These are phyloP conservation scores for Solanum aculeatissimum DNA, from an alignment of 305 asterid genomes.

Conservation along the genomic window DNA sequence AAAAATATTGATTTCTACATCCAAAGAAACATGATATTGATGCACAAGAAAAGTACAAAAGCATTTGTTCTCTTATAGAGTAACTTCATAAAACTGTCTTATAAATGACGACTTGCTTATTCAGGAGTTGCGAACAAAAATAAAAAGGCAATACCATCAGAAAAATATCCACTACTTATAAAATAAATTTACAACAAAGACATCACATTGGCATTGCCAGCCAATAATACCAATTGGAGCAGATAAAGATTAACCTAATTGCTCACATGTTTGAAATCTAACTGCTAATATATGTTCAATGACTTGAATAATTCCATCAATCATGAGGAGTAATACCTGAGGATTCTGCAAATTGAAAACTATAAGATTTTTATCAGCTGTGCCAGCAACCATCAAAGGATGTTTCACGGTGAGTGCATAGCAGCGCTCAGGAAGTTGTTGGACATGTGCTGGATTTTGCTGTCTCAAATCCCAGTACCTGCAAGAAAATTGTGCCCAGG, in stretches of 20 bases:
- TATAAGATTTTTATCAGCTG: constrained; percentile 74
- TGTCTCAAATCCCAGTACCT: constrained; percentile 98
- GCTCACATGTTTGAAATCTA: not conserved
- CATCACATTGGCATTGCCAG: not conserved
- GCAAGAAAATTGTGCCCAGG: constrained; percentile 3
- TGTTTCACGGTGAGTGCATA: constrained; percentile 80
- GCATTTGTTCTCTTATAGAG: not conserved
- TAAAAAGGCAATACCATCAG: not conserved
- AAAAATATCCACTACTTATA: not conserved
- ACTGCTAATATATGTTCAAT: not conserved
- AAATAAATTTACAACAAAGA: not conserved
- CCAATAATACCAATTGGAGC: not conserved
- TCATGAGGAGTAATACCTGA: constrained; percentile 46
- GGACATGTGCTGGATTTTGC: constrained; percentile 73
- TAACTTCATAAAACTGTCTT: not conserved
- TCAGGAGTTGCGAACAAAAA: not conserved
- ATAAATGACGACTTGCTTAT: not conserved
- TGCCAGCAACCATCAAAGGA: constrained; percentile 96
- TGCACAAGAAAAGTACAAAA: not conserved
- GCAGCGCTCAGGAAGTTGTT: constrained; percentile 93
- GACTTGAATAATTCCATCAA: not conserved
- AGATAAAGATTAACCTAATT: not conserved
- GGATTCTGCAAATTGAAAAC: constrained; percentile 93
- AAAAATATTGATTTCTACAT: not conserved
- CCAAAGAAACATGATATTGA: not conserved